Evolutionary conservation across 768 basidiomycete species (phyloP), one percentile per base, ranked within the genome.

Genomic region (Termitomyces sp.): DNA sequence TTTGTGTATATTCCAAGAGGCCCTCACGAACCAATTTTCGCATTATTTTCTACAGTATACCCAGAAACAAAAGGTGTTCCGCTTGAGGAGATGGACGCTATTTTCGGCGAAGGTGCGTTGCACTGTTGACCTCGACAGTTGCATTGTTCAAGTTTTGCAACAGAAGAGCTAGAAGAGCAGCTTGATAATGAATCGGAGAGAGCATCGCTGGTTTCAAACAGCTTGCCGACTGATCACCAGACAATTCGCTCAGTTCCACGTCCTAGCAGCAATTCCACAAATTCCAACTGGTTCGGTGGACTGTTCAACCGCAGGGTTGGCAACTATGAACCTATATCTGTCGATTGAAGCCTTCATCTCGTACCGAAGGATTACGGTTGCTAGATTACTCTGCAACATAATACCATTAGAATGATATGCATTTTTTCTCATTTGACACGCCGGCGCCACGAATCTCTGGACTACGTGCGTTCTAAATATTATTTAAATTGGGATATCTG

Each of bases 41-140:
- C 8, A 7, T 5, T 26, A 34, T 50, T 5, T 41, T 37, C n/a
- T 46, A 22, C 58, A 92, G 90, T 91, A 62, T 91, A 92, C 67
- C 92, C 91, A 0, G 90, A 93, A 70, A 92, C 91, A 13, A 93
- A 83, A 72, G 90, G 92, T 2, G 84, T 93, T 6, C 88, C 92
- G 2, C 73, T 94, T 53, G 93, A 95, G 72, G 92, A 94, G 68
- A 92, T 95, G 86, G 93, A 94, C 65, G 84, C 80, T 26, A 85
- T 94, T 18, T 95, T 95, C 70, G 88, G 92, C 46, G 92, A 94
- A 85, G 89, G 88, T 86, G 56, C n/a, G 70, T 47, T 49, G 0
- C 36, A 46, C 39, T 24, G 29, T 18, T 14, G 5, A 39, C 6
- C 14, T 20, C 34, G 18, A 32, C 9, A 14, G n/a, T 42, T 46